Evolutionary conservation across 2,329 filamentous ascomycete genomes (phyloP), one percentile per base, ranked within the genome.

Genomic region (Exophiala calicioides): DNA sequence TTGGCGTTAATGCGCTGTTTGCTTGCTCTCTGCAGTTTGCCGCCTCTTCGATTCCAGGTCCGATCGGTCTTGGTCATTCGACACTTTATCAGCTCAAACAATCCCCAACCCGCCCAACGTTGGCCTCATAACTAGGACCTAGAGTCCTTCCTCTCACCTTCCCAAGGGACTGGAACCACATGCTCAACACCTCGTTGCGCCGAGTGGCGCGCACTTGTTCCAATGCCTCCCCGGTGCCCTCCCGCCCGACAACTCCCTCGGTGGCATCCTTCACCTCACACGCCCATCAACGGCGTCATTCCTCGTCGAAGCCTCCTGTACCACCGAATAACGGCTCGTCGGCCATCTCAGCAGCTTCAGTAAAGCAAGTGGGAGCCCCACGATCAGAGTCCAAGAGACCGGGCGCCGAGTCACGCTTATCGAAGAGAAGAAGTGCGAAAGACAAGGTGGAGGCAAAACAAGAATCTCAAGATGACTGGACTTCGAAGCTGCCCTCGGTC

Each of bases 111-210:
- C 26, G 18, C 32, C 34, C 31, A 18, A 27, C 24, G 26, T 27
- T 38, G 36, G 44, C 24, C 37, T 35, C 16, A 16, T 21, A 23
- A 16, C 23, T 10, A 27, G 36, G 44, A 50, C 41, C 13, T 29
- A n/a, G 16, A 27, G 47, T 38, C 41, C 42, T 21, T 32, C 12
- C 40, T 29, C 16, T 6, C 6, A n/a, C 15, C 20, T 44, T 13
- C 30, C 31, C 24, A 12, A 26, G 7, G 32, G 12, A 24, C 26
- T 16, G 40, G 32, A 36, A 32, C 48, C 40, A 44, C 44, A 74
- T 74, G 71, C 61, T 74, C 56, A 68, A 70, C 36, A 70, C 68
- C 42, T 74, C 71, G 36, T 55, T 73, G 60, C 68, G 70, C 61
- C 68, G 69, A 58, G 69, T 67, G 50, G 69, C 65, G 56, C 69